Conservation (phyloP, 345 rosid species). For the Raphanus raphanistrum region DNA sequence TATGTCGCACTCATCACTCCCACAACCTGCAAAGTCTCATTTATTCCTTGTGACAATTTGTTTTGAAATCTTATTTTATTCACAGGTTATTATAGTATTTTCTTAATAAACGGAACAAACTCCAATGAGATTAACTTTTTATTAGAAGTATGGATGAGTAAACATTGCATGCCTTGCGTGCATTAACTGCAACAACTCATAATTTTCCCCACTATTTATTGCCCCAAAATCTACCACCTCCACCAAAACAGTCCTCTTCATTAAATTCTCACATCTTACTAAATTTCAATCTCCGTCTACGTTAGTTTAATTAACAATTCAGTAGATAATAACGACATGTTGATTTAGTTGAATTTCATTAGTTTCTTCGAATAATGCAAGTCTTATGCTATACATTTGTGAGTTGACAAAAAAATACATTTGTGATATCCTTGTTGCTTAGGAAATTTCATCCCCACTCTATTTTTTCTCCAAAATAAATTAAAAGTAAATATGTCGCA, state of each 20-base stretch:
- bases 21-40: constrained; percentile 39
- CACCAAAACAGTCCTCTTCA: constrained; percentile 21
- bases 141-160: constrained; percentile 26
- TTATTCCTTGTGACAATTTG: constrained; percentile 34
- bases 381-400: not conserved
- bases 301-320: too few relatives aligned
- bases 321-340: not conserved
- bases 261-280: constrained; percentile 28
- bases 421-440: too few relatives aligned
- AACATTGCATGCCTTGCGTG: constrained; percentile 40
- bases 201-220: constrained; percentile 41
- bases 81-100: not conserved
- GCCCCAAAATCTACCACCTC: constrained; percentile 40
- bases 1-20: constrained; percentile 42
- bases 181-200: constrained; percentile 37
- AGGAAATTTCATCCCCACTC: too few relatives aligned
- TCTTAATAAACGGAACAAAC: constrained; percentile 27
- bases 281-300: not conserved
- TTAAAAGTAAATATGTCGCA: too few relatives aligned
- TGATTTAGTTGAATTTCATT: not conserved
- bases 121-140: constrained; percentile 29
- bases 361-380: not conserved
- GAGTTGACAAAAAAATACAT: too few relatives aligned
- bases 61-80: constrained; percentile 6
- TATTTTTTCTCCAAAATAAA: too few relatives aligned